Evolutionary conservation across 228 moss, liverwort and hornwort species (phyloP).

Genomic region (Sphagnum fallax): DNA sequence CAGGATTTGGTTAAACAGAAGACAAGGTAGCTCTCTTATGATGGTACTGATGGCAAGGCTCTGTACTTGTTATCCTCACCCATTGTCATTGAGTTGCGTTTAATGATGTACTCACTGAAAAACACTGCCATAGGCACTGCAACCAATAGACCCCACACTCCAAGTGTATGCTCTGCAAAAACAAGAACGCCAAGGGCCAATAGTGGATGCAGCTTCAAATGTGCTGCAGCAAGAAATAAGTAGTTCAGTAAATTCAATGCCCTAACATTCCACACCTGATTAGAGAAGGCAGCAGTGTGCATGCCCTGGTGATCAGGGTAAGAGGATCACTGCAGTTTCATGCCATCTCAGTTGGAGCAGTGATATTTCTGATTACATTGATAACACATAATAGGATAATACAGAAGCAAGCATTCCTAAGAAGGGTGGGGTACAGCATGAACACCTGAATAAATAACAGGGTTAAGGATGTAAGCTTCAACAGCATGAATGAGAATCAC

Average conservation of each 20-base stretch:
- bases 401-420: too few relatives aligned
- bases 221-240: constrained; percentile 27
- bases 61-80: background rate
- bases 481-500: constrained; percentile 58
- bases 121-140: constrained; percentile 59
- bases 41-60: too few relatives aligned
- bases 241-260: too few relatives aligned
- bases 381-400: too few relatives aligned
- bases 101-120: constrained; percentile 54
- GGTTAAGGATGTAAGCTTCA: constrained; percentile 56
- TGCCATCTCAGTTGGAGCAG: too few relatives aligned
- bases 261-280: too few relatives aligned
- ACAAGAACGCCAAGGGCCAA: constrained; percentile 51
- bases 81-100: constrained; percentile 34
- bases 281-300: too few relatives aligned
- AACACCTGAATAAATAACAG: constrained; percentile 53
- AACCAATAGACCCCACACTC: constrained; percentile 57
- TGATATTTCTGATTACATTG: too few relatives aligned
- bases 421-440: background rate
- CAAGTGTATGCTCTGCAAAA: constrained; percentile 53
- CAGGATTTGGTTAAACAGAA: too few relatives aligned
- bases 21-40: too few relatives aligned
- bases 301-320: too few relatives aligned
- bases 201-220: constrained; percentile 53
- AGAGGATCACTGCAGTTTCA: too few relatives aligned